phyloP scores from a whole-genome alignment of 2,329 filamentous ascomycete species.

The Xylaria sp. region DNA sequence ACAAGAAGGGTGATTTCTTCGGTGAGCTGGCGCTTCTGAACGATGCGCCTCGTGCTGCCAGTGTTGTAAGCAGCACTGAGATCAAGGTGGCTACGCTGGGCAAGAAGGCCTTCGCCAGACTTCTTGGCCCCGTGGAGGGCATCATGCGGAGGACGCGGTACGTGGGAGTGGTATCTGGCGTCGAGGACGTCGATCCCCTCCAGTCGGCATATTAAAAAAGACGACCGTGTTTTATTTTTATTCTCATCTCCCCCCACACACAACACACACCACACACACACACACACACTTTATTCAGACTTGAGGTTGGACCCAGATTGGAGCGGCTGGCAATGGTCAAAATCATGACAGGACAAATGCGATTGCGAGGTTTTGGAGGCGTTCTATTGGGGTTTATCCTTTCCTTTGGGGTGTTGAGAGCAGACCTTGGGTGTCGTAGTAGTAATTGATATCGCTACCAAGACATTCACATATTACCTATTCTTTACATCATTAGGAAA shows the following conservation, averaged over 20 bases:
- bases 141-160: slow-evolving; percentile 81
- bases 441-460: slow-evolving; percentile 25
- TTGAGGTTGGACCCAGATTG: slow-evolving; percentile 14
- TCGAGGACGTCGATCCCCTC: slow-evolving; percentile 64
- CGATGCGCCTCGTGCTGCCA: slow-evolving; percentile 87
- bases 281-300: slow-evolving; percentile 10
- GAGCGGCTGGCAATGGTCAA: slow-evolving; percentile 11
- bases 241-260: slow-evolving; percentile 12
- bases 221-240: not conserved
- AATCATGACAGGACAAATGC: slow-evolving; percentile 9
- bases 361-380: slow-evolving; percentile 21
- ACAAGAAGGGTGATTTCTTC: slow-evolving; percentile 92
- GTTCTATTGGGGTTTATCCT: slow-evolving; percentile 16
- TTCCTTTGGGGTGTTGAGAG: slow-evolving; percentile 9
- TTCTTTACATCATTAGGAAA: not conserved
- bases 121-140: slow-evolving; percentile 87
- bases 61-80: slow-evolving; percentile 74
- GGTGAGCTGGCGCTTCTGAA: slow-evolving; percentile 91
- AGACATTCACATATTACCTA: slow-evolving; percentile 8
- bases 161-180: slow-evolving; percentile 53
- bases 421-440: slow-evolving; percentile 16
- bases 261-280: not conserved
- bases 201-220: slow-evolving; percentile 34
- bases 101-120: slow-evolving; percentile 89
- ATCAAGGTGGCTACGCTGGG: slow-evolving; percentile 90